phyloP scores from a whole-genome alignment of 768 basidiomycete species.

The Serendipita vermifera region DNA sequence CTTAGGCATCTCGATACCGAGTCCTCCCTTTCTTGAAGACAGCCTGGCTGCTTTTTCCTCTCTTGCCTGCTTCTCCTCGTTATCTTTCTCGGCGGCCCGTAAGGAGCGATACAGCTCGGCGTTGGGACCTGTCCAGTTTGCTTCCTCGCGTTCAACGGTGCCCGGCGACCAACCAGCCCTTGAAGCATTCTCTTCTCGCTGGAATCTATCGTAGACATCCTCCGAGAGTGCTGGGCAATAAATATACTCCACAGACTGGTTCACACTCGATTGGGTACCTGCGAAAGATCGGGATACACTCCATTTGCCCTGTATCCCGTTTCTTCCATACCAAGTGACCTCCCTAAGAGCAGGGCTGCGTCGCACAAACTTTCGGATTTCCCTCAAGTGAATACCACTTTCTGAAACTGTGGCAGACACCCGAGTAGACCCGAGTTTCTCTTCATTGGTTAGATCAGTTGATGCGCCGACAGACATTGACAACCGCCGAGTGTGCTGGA shows the following conservation, averaged over 20 bases:
- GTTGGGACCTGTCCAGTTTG: background rate
- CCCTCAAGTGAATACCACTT: background rate
- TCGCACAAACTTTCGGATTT: constrained; percentile 1
- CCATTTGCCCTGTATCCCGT: background rate
- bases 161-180: background rate
- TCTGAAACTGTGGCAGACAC: background rate
- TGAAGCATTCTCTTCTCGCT: background rate
- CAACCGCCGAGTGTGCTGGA: background rate
- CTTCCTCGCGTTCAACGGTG: background rate
- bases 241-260: no score
- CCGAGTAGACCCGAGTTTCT: background rate
- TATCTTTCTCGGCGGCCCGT: background rate
- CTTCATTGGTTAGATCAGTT: background rate
- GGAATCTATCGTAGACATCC: background rate
- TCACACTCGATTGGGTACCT: no score
- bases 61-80: background rate
- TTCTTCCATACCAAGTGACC: background rate
- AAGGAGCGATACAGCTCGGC: background rate
- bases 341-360: background rate
- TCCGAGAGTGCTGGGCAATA: no score
- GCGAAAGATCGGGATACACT: no score
- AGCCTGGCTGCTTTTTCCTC: background rate
- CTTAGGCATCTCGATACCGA: no score
- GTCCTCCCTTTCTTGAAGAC: background rate
- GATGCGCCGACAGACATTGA: background rate